A percentile compares a stretch with the other conserved stretches of the same genome.
phyloP scores from a whole-genome alignment of 2,329 filamentous ascomycete genomes.

The Fusarium pininemorale region DNA sequence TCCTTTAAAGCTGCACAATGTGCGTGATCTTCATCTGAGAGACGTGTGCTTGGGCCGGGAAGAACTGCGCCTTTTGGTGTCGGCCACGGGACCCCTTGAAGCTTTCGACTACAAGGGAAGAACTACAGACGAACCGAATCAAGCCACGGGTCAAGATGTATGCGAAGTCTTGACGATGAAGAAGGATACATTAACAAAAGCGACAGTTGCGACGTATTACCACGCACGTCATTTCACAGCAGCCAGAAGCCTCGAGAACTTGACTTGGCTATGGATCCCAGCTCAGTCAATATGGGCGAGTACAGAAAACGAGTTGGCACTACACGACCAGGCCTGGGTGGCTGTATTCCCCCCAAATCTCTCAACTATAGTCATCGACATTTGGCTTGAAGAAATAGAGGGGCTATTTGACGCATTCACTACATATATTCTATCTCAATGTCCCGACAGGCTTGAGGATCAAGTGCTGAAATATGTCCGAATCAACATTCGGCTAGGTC shows the following conservation, averaged over 20 bases:
- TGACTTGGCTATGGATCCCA: background rate
- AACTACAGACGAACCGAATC: background rate
- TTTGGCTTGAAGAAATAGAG: background rate
- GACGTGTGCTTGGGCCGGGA: background rate
- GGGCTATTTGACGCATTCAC: background rate
- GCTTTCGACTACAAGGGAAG: fast-evolving
- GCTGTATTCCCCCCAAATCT: background rate
- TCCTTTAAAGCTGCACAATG: background rate
- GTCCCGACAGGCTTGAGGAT: background rate
- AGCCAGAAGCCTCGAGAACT: background rate
- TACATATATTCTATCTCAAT: background rate
- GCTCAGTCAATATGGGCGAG: background rate
- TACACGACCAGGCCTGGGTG: background rate
- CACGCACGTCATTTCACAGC: background rate
- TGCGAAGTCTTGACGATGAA: background rate
- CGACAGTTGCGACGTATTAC: background rate
- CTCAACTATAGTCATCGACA: background rate
- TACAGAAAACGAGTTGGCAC: background rate
- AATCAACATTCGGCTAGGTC: background rate
- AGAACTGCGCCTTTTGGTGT: background rate
- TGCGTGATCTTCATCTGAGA: fast-evolving
- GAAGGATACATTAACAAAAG: background rate
- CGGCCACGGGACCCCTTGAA: background rate
- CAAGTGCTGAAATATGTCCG: background rate
- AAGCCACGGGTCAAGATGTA: background rate